Conservation (phyloP, 768 basidiomycete genomes). For the Pleurotus tuoliensis region DNA sequence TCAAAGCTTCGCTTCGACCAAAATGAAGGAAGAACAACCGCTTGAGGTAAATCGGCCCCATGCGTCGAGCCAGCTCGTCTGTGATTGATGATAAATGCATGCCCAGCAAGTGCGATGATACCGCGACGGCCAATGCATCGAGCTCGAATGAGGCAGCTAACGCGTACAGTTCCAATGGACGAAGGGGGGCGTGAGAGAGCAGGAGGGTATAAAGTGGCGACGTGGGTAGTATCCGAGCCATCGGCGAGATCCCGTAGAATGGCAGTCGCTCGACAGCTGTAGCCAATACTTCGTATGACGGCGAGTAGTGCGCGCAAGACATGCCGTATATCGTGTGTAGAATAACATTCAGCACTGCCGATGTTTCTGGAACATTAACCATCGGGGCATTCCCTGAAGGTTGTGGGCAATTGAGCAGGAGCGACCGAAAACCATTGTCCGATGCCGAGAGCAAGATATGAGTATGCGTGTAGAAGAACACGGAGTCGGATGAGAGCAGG, state of each 20-base stretch:
- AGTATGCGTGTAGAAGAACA: constrained; percentile 81
- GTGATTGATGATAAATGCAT: constrained; percentile 64
- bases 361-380: constrained; percentile 56
- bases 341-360: constrained; percentile 64
- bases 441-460: constrained; percentile 56
- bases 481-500: constrained; percentile 67
- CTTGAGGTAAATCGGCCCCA: constrained; percentile 76
- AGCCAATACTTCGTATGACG: constrained; percentile 55
- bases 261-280: constrained; percentile 53
- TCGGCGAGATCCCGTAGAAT: constrained; percentile 56
- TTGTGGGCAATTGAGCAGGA: constrained; percentile 39
- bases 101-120: constrained; percentile 72
- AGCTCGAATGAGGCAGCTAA: constrained; percentile 65
- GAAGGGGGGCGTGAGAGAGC: constrained; percentile 62
- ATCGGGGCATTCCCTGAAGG: constrained; percentile 38
- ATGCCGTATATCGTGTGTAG: constrained; percentile 71
- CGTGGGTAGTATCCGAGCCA: constrained; percentile 41
- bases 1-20: constrained; percentile 78
- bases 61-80: constrained; percentile 64
- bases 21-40: constrained; percentile 82
- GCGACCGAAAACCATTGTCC: constrained; percentile 57
- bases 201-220: constrained; percentile 57
- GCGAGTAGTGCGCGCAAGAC: constrained; percentile 72
- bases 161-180: constrained; percentile 69
- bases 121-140: constrained; percentile 69